Evolutionary conservation across 2,329 filamentous ascomycete species (phyloP), one percentile per base, ranked within the genome.

Genomic region (Tolypocladium sp.): DNA sequence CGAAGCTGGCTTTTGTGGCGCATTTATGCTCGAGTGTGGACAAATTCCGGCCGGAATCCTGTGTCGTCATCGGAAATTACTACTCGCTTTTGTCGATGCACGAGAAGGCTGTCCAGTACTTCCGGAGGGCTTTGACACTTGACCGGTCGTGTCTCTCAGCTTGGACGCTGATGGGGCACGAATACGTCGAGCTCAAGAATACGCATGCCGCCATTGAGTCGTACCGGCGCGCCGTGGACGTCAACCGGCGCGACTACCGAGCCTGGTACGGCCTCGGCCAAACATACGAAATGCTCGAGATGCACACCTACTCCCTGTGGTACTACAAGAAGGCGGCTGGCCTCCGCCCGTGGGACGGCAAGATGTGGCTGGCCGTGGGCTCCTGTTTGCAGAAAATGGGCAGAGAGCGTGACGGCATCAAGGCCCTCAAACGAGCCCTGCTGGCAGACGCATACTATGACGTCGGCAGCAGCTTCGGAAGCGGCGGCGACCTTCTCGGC

Each of bases 111-210:
- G 92, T 99, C 57, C 92, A 97, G 76, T 97, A 97, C 74, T 99
- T 99, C 77, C 89, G 94, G 4, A 88, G 94, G 27, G 94, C 94
- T 0, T 76, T 99, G 25, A 95, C 91, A 0, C 80, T 99, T 0
- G 94, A 99, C 70, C 87, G 93, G 12, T 88, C 87, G 33, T 99
- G 94, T 70, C 82, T 97, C 20, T 95, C 92, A 0, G 94, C 94
- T 2, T 99, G 94, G 94, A 99, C 94, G 0, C 80, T 99, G 1
- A 97, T 99, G 93, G 94, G 94, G 1, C 94, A 99, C 73, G 94
- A 99, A 72, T 99, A 97, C 67, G 92, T 97, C 58, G 94, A 99
- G 73, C 86, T 99, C 74, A 99, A 97, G 70, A 99, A 99, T 71
- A 97, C 93, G 0, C 94, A 99, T 68, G 93, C 94, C 0, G 94